These are phyloP conservation scores for Nakazawaea populi DNA, from an alignment of 805 yeast genomes.

Conservation along the genomic window DNA sequence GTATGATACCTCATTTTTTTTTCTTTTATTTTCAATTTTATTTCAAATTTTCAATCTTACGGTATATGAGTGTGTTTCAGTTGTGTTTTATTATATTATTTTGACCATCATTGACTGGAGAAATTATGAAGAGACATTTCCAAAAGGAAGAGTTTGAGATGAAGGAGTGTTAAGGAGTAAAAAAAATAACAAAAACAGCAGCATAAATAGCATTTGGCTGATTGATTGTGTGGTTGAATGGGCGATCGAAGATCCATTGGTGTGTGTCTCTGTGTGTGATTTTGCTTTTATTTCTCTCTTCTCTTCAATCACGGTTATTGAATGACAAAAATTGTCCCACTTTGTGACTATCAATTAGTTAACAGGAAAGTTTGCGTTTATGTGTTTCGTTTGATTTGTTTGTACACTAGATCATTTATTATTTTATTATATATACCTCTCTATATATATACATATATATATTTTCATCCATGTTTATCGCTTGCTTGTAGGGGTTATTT, in stretches of 20 bases:
- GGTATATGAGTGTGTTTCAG: neutral
- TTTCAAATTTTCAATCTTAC: conserved; percentile 15
- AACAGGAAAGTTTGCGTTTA: neutral
- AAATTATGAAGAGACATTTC: neutral
- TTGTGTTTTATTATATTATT: neutral
- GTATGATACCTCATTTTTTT: neutral
- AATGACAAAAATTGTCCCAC: neutral
- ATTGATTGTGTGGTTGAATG: too few relatives aligned
- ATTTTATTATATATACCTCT: neutral
- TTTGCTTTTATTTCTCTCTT: too few relatives aligned
- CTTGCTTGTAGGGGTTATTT: neutral
- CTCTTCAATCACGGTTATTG: too few relatives aligned
- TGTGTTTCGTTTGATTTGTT: neutral
- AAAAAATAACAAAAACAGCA: too few relatives aligned
- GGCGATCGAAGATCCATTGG: too few relatives aligned
- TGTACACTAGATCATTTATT: neutral
- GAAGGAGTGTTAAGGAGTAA: too few relatives aligned
- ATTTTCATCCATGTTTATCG: neutral
- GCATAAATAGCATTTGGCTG: too few relatives aligned
- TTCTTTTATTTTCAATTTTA: conserved; percentile 17
- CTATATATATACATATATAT: neutral
- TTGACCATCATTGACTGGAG: neutral
- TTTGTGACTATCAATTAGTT: too few relatives aligned
- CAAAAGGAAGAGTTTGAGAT: too few relatives aligned
- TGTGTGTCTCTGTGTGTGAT: too few relatives aligned